These are phyloP conservation scores for Phytopythium oedochilum DNA, from an alignment of 352 stramenopile species.

Conservation along the genomic window DNA sequence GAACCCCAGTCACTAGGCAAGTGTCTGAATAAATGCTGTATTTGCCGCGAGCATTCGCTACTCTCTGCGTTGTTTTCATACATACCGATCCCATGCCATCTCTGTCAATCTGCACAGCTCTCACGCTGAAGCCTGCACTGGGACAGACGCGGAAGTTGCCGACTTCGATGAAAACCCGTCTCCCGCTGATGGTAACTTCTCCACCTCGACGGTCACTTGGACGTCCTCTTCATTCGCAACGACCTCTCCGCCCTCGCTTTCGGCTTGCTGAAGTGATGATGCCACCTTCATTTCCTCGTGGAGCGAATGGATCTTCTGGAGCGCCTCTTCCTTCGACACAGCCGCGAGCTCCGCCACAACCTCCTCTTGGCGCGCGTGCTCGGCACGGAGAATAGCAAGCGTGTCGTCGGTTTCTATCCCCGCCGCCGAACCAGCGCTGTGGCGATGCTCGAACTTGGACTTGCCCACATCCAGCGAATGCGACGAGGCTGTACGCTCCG, in stretches of 20 bases:
- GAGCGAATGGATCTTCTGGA: conserved; percentile 32
- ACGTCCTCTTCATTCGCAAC: not conserved
- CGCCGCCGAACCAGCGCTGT: conserved; percentile 10
- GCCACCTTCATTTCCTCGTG: conserved; percentile 13
- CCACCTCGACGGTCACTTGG: conserved; percentile 3
- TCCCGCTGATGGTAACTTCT: not conserved
- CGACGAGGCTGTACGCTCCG: not conserved
- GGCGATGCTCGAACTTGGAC: conserved; percentile 7
- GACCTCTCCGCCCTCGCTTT: not conserved
- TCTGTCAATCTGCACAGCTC: not conserved
- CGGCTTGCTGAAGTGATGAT: not conserved
- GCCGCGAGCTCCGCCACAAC: conserved; percentile 11
- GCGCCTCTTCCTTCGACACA: conserved; percentile 25
- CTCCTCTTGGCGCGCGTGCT: conserved; percentile 17
- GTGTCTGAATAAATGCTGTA: not conserved
- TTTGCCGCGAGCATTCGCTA: not conserved
- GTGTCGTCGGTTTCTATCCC: conserved; percentile 5
- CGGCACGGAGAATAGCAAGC: conserved; percentile 14
- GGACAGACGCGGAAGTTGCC: no score
- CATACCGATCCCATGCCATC: no score
- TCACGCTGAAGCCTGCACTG: conserved; percentile 1
- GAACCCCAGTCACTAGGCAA: no score
- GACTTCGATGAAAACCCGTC: not conserved
- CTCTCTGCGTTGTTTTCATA: not conserved
- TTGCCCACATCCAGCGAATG: not conserved